These are phyloP conservation scores for Nicotiana benthamiana DNA, from an alignment of 257 asterid genomes.

Conservation along the genomic window DNA sequence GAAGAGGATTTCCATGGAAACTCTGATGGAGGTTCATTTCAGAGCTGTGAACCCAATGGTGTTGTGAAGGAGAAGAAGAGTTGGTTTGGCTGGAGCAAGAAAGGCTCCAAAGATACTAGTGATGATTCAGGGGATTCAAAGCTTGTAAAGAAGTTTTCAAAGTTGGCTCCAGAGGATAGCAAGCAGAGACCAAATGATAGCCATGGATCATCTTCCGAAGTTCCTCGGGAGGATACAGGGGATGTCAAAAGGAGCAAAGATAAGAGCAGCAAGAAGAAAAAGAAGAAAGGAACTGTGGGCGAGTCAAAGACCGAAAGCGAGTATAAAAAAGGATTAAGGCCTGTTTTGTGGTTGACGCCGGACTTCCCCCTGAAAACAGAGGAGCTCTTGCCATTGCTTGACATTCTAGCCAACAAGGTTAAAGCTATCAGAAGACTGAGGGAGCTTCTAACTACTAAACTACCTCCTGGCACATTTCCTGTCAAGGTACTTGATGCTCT, in stretches of 20 bases:
- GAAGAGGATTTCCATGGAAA: conserved; percentile 72
- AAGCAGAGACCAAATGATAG: conserved; percentile 52
- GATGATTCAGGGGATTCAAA: conserved; percentile 82
- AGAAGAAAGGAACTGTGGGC: conserved; percentile 47
- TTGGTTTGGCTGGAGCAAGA: conserved; percentile 92
- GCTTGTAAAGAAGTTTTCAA: conserved; percentile 66
- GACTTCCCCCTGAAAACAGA: conserved; percentile 92
- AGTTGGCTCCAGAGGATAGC: conserved; percentile 66
- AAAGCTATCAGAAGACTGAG: conserved; percentile 92
- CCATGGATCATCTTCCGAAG: conserved; percentile 64
- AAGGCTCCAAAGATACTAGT: conserved; percentile 58
- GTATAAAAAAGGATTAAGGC: conserved; percentile 90
- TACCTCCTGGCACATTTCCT: conserved; percentile 92
- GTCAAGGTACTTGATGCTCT: conserved; percentile 60
- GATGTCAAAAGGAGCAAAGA: conserved; percentile 76
- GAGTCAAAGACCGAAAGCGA: conserved; percentile 50
- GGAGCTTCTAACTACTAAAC: conserved; percentile 93
- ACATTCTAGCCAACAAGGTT: conserved; percentile 94
- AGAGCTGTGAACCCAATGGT: conserved; percentile 69
- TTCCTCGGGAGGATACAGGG: conserved; percentile 52
- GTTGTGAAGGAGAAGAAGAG: conserved; percentile 75
- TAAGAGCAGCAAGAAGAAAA: conserved; percentile 79
- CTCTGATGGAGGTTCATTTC: conserved; percentile 54
- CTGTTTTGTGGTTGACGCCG: conserved; percentile 96
- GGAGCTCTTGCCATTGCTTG: conserved; percentile 93